These are phyloP conservation scores for Trichoderma guizhouense DNA, from an alignment of 2,329 filamentous ascomycete genomes.

Conservation along the genomic window DNA sequence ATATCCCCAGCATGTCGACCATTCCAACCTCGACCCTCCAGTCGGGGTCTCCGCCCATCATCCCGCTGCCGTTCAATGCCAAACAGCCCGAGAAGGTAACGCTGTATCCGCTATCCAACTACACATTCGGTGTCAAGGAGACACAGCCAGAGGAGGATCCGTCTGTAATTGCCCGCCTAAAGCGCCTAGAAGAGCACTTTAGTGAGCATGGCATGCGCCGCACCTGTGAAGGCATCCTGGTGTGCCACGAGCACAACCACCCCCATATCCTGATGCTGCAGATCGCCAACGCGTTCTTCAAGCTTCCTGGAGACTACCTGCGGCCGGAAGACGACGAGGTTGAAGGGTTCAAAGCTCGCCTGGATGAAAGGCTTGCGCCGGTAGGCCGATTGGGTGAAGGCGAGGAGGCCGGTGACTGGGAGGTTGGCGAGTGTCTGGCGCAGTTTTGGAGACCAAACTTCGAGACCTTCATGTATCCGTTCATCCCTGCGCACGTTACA, in stretches of 20 bases:
- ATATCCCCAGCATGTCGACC: slow-evolving; percentile 65
- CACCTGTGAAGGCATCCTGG: slow-evolving; percentile 93
- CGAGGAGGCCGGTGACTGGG: slow-evolving; percentile 83
- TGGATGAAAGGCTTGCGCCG: slow-evolving; percentile 91
- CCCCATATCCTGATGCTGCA: slow-evolving; percentile 98
- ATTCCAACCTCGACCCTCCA: slow-evolving; percentile 73
- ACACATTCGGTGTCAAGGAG: slow-evolving; percentile 98
- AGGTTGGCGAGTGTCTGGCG: slow-evolving; percentile 89
- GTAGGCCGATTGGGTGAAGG: slow-evolving; percentile 83
- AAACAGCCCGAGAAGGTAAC: slow-evolving; percentile 88
- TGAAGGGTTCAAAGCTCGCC: slow-evolving; percentile 85
- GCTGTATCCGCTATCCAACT: slow-evolving; percentile 93
- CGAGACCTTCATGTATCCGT: slow-evolving; percentile 99
- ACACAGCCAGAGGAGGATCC: slow-evolving; percentile 97
- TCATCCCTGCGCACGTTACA: slow-evolving; percentile 92
- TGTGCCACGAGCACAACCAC: slow-evolving; percentile 99
- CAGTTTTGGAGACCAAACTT: slow-evolving; percentile 99
- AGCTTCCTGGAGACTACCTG: slow-evolving; percentile 94
- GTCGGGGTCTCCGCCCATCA: slow-evolving; percentile 72
- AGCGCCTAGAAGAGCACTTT: slow-evolving; percentile 95
- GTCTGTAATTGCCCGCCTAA: slow-evolving; percentile 86
- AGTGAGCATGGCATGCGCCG: slow-evolving; percentile 89
- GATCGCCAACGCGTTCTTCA: slow-evolving; percentile 99
- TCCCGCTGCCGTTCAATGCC: slow-evolving; percentile 79
- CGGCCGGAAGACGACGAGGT: slow-evolving; percentile 86